Evolutionary conservation across 2,329 filamentous ascomycete species (phyloP), one percentile per base, ranked within the genome.

Genomic region (Hymenoscyphus albidus): DNA sequence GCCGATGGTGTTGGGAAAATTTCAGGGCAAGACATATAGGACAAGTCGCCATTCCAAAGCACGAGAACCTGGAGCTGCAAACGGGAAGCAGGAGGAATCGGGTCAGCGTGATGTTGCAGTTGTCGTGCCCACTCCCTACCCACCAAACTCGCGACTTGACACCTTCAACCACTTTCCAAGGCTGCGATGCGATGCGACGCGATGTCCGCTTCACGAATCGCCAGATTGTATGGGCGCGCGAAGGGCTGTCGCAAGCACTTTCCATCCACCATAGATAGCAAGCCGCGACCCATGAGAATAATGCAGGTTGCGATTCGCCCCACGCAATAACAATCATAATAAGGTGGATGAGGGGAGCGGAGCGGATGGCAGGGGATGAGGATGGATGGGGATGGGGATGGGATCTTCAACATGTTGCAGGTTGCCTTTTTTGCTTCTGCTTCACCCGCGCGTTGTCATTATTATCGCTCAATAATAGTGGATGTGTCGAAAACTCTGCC

Each of bases 61-160:
- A 35, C 35, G 35, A 35, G 18, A n/a, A 51, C n/a, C 44, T 22
- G n/a, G 44, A 51, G 44, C 44, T 51, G 44, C n/a, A 51, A n/a
- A 51, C 35, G 35, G 35, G 6, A 10, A 6, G 44, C 18, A 51
- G 18, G 22, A 51, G 44, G 44, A 27, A 18, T 27, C 42, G n/a
- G 35, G 42, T 44, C 44, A 51, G 44, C 44, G 44, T 51, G 44
- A 51, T 51, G n/a, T 48, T 51, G 44, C 44, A 18, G 44, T 51
- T 22, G n/a, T 18, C 22, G 44, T 44, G 18, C 18, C n/a, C n/a
- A n/a, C 44, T 22, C n/a, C n/a, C n/a, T n/a, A n/a, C 12, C 44
- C 44, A 51, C 22, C 22, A n/a, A 51, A 18, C 44, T 22, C 44
- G 18, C 44, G 44, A 51, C 44, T 18, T n/a, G 44, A 22, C 44